phyloP scores from a whole-genome alignment of 1,284 basidiomycete species.

The Phlebopus sp. region DNA sequence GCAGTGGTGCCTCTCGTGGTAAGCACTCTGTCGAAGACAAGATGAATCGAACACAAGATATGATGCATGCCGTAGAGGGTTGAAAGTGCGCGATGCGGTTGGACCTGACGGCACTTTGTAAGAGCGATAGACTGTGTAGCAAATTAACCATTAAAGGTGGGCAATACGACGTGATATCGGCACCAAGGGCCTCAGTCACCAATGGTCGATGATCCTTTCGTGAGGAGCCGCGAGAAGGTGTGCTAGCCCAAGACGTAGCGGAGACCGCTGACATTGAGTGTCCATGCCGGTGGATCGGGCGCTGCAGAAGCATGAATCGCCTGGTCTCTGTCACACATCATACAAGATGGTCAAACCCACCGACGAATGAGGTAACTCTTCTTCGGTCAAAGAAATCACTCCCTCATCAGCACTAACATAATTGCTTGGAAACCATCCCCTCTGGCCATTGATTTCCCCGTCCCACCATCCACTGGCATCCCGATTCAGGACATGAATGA shows the following conservation, averaged over 20 bases:
- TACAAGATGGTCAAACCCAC: slow-evolving; percentile 37
- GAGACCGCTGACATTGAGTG: slow-evolving; percentile 51
- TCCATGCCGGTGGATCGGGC: slow-evolving; percentile 36
- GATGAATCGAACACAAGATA: slow-evolving; percentile 91
- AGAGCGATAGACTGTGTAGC: slow-evolving; percentile 79
- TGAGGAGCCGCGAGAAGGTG: slow-evolving; percentile 35
- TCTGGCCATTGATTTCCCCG: slow-evolving; percentile 80
- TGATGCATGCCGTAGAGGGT: slow-evolving; percentile 84
- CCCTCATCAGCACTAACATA: slow-evolving; percentile 69
- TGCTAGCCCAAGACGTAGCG: slow-evolving; percentile 52
- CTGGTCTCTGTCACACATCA: background rate
- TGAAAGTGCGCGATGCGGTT: slow-evolving; percentile 81
- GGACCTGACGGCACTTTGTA: slow-evolving; percentile 80
- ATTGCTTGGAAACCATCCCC: slow-evolving; percentile 99
- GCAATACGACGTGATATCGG: slow-evolving; percentile 58
- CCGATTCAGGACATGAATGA: slow-evolving; percentile 85
- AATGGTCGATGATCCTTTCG: slow-evolving; percentile 45
- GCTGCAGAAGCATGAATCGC: slow-evolving; percentile 13
- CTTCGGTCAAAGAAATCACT: slow-evolving; percentile 50
- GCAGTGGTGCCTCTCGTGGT: slow-evolving; percentile 74
- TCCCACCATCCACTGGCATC: slow-evolving; percentile 98
- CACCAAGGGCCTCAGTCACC: slow-evolving; percentile 40
- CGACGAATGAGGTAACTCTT: slow-evolving; percentile 40
- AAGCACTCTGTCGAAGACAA: slow-evolving; percentile 85
- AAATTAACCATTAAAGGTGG: slow-evolving; percentile 76